Evolutionary conservation across 495 filamentous ascomycete species (phyloP).

Genomic region (Aspergillus leporis): DNA sequence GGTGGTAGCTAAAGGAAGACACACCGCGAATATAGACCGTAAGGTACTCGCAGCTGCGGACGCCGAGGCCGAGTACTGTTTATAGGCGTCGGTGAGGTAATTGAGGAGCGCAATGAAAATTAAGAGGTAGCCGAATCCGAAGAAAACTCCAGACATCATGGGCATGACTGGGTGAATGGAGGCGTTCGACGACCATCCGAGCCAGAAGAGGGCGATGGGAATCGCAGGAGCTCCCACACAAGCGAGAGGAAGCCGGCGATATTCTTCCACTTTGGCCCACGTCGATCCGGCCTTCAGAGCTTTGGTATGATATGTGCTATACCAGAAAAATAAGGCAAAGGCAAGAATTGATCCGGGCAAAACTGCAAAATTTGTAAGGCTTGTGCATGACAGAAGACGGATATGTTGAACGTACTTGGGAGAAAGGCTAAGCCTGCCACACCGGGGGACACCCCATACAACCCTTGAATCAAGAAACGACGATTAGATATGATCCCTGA

Average conservation of each 20-base stretch:
- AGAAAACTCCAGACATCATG: constrained; percentile 46
- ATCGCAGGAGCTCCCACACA: constrained; percentile 50
- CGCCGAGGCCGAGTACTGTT: constrained; percentile 26
- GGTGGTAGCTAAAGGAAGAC: constrained; percentile 57
- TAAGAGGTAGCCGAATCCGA: constrained; percentile 51
- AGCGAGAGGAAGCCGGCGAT: constrained; percentile 58
- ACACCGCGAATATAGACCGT: constrained; percentile 54
- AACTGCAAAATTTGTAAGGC: constrained; percentile 14
- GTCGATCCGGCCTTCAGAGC: constrained; percentile 20
- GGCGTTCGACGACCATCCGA: constrained; percentile 53
- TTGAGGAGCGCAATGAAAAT: constrained; percentile 50
- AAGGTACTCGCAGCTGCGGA: constrained; percentile 40
- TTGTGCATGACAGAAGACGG: background rate
- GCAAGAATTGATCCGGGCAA: constrained; percentile 26
- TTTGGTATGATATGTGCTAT: constrained; percentile 27
- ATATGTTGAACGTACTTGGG: constrained; percentile 23
- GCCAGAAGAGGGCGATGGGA: constrained; percentile 59
- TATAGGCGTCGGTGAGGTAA: constrained; percentile 55
- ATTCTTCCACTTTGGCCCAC: constrained; percentile 52
- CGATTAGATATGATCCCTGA: background rate
- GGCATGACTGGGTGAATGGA: constrained; percentile 50
- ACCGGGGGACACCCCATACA: constrained; percentile 47
- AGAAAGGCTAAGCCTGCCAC: constrained; percentile 34
- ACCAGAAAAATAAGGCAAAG: constrained; percentile 27
- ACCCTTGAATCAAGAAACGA: constrained; percentile 26